phyloP scores from a whole-genome alignment of 2,329 filamentous ascomycete genomes.

The Fusarium nematophilum region DNA sequence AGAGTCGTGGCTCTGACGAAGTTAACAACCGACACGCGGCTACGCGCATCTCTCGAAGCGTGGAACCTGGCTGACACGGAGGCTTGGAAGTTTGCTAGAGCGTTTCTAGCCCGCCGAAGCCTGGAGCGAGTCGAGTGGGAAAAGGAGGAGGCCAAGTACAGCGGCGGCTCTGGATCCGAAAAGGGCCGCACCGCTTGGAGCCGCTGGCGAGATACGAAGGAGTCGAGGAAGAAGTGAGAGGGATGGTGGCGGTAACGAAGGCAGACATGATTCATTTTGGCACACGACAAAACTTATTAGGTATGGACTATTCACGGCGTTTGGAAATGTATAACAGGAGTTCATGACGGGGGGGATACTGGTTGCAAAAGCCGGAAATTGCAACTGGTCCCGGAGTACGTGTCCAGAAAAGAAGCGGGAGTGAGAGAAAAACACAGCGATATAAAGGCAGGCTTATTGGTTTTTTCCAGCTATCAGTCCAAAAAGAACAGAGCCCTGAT shows the following conservation, averaged over 20 bases:
- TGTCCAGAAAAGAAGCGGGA: background rate
- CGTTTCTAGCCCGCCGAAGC: conserved; percentile 71
- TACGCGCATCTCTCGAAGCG: conserved; percentile 69
- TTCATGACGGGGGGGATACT: background rate
- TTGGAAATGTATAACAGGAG: conserved; percentile 3
- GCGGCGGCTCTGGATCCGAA: conserved; percentile 68
- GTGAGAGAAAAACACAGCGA: too few relatives aligned
- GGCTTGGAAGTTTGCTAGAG: conserved; percentile 79
- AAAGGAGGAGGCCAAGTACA: conserved; percentile 73
- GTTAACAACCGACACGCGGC: conserved; percentile 55
- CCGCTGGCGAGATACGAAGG: conserved; percentile 50
- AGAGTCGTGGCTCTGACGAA: conserved; percentile 63
- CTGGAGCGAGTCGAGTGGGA: conserved; percentile 77
- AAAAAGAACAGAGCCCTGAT: conserved; percentile 14
- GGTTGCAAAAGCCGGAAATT: too few relatives aligned
- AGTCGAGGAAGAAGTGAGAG: conserved; percentile 7
- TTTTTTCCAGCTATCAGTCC: conserved; percentile 14
- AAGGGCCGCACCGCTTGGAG: conserved; percentile 52
- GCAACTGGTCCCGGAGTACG: background rate
- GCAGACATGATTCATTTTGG: background rate
- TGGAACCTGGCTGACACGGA: conserved; percentile 81
- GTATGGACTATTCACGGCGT: background rate
- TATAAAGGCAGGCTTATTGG: background rate
- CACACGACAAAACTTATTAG: background rate
- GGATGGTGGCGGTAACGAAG: background rate